Conservation (phyloP, 2,329 filamentous ascomycete species). For the Penicillium sp. region DNA sequence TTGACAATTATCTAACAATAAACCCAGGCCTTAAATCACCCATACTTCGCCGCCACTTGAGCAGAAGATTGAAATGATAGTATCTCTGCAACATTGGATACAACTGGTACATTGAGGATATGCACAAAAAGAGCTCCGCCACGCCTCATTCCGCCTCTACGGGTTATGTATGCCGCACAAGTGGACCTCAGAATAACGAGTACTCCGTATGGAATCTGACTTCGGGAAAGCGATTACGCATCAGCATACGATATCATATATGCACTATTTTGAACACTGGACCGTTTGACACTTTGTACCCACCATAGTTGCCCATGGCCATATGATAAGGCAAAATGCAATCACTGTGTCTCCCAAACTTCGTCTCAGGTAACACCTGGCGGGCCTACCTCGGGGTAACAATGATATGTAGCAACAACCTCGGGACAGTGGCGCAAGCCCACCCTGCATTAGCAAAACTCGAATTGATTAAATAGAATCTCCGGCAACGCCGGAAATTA, state of each 20-base stretch:
- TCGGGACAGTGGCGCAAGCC: background rate
- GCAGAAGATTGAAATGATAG: slow-evolving; percentile 1
- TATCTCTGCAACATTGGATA: background rate
- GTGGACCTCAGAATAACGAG: slow-evolving; percentile 3
- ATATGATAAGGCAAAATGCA: background rate
- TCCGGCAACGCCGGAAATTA: slow-evolving; percentile 23
- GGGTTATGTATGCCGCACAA: slow-evolving; percentile 5
- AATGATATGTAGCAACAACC: no score
- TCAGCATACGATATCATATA: no score
- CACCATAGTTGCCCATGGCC: background rate
- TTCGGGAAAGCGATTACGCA: background rate
- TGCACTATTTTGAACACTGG: no score
- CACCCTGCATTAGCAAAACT: slow-evolving; percentile 1
- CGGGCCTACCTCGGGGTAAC: background rate
- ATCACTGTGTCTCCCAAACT: background rate
- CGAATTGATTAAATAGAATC: slow-evolving; percentile 8
- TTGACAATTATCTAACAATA: slow-evolving; percentile 17
- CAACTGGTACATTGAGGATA: background rate
- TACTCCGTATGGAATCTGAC: slow-evolving; percentile 8
- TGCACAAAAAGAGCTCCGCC: slow-evolving; percentile 2
- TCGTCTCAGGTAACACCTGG: background rate
- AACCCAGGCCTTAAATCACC: slow-evolving; percentile 37
- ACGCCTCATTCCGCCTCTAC: slow-evolving; percentile 3
- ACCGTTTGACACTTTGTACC: background rate
- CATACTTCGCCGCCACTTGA: slow-evolving; percentile 33